Conservation (phyloP, 176 grass and related monocot genomes). For the Zea luxurians region DNA sequence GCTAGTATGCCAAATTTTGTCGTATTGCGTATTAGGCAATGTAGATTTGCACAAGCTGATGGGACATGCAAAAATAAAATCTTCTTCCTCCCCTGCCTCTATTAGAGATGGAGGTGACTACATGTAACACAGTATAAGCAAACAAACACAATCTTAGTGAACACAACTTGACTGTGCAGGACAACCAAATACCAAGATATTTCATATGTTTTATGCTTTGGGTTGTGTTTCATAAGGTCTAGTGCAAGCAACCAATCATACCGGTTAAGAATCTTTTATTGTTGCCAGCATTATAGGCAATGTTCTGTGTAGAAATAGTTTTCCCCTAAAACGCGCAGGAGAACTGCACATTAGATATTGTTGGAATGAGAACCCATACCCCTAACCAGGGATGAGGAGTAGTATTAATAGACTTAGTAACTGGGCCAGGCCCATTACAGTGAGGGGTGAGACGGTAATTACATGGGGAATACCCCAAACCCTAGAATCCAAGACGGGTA, state of each 20-base stretch:
- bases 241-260: neutral
- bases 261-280: neutral
- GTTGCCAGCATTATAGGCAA: neutral
- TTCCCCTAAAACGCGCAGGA: too few relatives aligned
- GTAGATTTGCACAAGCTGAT: neutral
- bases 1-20: neutral
- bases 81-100: neutral
- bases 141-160: neutral
- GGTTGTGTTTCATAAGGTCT: neutral
- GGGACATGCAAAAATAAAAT: neutral
- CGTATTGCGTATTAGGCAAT: neutral
- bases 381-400: too few relatives aligned
- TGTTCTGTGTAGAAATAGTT: slow-evolving; percentile 8
- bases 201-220: neutral
- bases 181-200: neutral
- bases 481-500: too few relatives aligned
- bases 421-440: too few relatives aligned
- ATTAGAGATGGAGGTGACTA: neutral
- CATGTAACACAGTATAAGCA: neutral
- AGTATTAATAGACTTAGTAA: too few relatives aligned
- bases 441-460: too few relatives aligned
- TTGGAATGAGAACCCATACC: too few relatives aligned
- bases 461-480: too few relatives aligned
- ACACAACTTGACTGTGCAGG: neutral
- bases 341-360: too few relatives aligned